Percentiles rank a stretch among this genome's conserved stretches.
Evolutionary conservation across 768 basidiomycete genomes (phyloP).

Genomic region (Suillus occidentalis): DNA sequence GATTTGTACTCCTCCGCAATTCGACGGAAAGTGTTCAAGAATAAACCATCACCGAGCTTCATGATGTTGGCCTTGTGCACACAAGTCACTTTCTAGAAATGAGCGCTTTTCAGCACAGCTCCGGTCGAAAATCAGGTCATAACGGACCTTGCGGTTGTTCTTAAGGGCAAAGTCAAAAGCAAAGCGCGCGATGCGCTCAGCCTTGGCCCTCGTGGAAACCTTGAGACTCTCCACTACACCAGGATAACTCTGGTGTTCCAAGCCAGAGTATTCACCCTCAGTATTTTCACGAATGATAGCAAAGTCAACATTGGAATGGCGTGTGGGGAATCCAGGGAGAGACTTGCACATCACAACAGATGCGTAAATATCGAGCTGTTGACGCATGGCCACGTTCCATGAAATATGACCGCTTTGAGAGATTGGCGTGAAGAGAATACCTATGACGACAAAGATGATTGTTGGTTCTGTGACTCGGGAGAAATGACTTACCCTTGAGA

Average conservation of each 20-base stretch:
- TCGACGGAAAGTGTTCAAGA: slow-evolving; percentile 96
- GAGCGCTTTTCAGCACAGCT: slow-evolving; percentile 5
- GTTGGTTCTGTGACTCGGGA: slow-evolving; percentile 7
- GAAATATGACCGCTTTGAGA: slow-evolving; percentile 96
- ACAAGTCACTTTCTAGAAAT: slow-evolving; percentile 90
- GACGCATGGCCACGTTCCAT: slow-evolving; percentile 99
- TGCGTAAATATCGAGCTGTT: slow-evolving; percentile 98
- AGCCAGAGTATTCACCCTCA: slow-evolving; percentile 98
- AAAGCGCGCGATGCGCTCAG: slow-evolving; percentile 94
- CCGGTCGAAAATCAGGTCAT: not conserved
- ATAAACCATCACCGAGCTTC: slow-evolving; percentile 99
- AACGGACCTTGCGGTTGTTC: slow-evolving; percentile 89
- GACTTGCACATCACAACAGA: slow-evolving; percentile 99
- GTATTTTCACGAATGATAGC: slow-evolving; percentile 99
- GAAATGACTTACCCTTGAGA: slow-evolving; percentile 74
- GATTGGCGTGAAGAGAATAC: slow-evolving; percentile 98
- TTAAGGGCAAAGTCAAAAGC: slow-evolving; percentile 99
- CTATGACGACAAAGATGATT: slow-evolving; percentile 39
- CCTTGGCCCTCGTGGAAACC: slow-evolving; percentile 92
- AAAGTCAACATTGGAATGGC: slow-evolving; percentile 96
- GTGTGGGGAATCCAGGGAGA: slow-evolving; percentile 91
- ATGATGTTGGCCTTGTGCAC: slow-evolving; percentile 99
- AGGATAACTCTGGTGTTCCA: slow-evolving; percentile 97
- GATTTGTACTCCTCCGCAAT: slow-evolving; percentile 96
- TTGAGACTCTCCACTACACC: slow-evolving; percentile 99